Evolutionary conservation across 176 grass and related monocot genomes (phyloP), one percentile per base, ranked within the genome.

Genomic region (Oryza officinalis): DNA sequence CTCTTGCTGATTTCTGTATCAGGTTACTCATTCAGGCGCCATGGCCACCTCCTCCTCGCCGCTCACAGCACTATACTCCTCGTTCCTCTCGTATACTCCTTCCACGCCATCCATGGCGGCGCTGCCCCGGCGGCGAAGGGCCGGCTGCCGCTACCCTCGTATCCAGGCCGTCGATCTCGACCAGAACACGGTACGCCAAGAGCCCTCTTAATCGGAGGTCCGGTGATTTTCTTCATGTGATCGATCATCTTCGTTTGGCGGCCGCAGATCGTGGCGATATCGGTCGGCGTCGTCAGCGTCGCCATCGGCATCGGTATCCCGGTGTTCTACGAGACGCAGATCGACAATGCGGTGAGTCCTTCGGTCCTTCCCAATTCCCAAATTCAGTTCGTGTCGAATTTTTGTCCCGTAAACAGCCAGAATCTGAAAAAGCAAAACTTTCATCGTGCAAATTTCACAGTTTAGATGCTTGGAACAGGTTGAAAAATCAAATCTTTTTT

Each of bases 311-410:
- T 99, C 30, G 96, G 91, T 8, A 92, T 99, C 26, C 96, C 96
- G 26, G 83, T 99, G 40, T 99, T 99, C 84, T 99, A 96, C 49
- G 93, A 99, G 92, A 87, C 80, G 32, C 96, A 94, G 50, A 99
- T 99, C 20, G 93, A 99, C 63, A 99, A 67, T 90, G 76, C 96
- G 27, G 96, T 99, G 54, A 94, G 91, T 92, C 71, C 22, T 70
- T 33, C 2, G 22, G 33, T 46, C 43, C 6, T 13, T 44, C 67
- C 15, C 57, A 30, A n/a, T n/a, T n/a, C n/a, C 33, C 33, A 69
- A 20, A 31, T 32, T 45, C 64, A 50, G 25, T 57, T 14, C 35
- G 3, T 8, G 40, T 14, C 3, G 0, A 27, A 10, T 52, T 52
- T n/a, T 4, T 32, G 78, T 37, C 18, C 28, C 11, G 0, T 0